phyloP scores from a whole-genome alignment of 2,329 filamentous ascomycete species.

The Claviceps sp. region DNA sequence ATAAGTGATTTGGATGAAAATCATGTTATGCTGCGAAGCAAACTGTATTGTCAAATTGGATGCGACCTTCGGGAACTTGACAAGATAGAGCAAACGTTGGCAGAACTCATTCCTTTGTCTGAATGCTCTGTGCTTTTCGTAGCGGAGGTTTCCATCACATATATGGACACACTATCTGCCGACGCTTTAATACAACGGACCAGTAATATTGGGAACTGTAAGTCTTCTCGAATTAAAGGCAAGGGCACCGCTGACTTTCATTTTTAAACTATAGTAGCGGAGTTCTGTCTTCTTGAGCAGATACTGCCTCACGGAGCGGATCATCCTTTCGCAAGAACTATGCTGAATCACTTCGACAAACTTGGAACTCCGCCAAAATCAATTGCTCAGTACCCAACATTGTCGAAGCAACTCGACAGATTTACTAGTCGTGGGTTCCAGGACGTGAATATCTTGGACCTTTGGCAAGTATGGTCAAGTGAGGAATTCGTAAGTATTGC shows the following conservation, averaged over 20 bases:
- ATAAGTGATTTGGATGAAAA: slow-evolving; percentile 26
- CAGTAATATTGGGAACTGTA: slow-evolving; percentile 54
- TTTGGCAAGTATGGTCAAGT: slow-evolving; percentile 77
- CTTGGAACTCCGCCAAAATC: slow-evolving; percentile 66
- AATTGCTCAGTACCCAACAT: slow-evolving; percentile 53
- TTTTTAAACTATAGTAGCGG: slow-evolving; percentile 31
- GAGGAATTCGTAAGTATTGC: slow-evolving; percentile 46
- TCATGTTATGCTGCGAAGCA: slow-evolving; percentile 46
- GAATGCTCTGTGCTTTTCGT: slow-evolving; percentile 60
- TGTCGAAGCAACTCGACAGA: slow-evolving; percentile 51
- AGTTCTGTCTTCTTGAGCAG: slow-evolving; percentile 81
- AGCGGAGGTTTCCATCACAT: slow-evolving; percentile 83
- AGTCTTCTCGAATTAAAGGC: slow-evolving; percentile 9
- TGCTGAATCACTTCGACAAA: slow-evolving; percentile 74
- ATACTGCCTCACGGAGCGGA: slow-evolving; percentile 63
- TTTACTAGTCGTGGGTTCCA: slow-evolving; percentile 60
- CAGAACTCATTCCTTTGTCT: slow-evolving; percentile 41
- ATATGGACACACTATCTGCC: slow-evolving; percentile 65
- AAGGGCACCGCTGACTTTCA: slow-evolving; percentile 1
- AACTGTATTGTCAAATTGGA: slow-evolving; percentile 64
- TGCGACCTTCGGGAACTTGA: slow-evolving; percentile 64
- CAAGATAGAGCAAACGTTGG: slow-evolving; percentile 45
- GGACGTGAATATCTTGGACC: slow-evolving; percentile 45
- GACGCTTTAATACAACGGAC: slow-evolving; percentile 70
- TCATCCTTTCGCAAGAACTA: slow-evolving; percentile 77